Evolutionary conservation across 225 moss, liverwort and hornwort species (phyloP).

Genomic region (Physcomitrellopsis africana): DNA sequence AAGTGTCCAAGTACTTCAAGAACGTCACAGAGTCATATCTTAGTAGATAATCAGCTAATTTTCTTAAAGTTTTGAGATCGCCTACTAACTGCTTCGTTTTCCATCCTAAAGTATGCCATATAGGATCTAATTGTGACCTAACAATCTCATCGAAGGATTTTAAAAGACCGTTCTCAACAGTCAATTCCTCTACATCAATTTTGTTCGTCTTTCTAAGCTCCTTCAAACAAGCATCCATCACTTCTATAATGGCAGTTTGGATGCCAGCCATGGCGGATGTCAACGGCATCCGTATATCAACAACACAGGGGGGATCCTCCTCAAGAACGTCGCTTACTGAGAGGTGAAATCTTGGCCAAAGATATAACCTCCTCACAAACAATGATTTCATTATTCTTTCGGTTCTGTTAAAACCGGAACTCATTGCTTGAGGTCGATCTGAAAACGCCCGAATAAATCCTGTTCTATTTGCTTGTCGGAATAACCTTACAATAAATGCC

Average conservation of each 20-base stretch:
- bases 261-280: conserved; percentile 95
- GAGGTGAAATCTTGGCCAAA: conserved; percentile 97
- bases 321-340: conserved; percentile 77
- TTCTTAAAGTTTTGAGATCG: conserved; percentile 86
- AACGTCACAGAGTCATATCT: conserved; percentile 97
- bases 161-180: conserved; percentile 95
- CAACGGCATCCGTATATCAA: conserved; percentile 94
- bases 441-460: conserved; percentile 91
- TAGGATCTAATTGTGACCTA: conserved; percentile 88
- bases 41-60: conserved; percentile 88
- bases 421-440: conserved; percentile 94
- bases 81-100: conserved; percentile 94
- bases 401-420: conserved; percentile 86
- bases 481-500: conserved; percentile 92
- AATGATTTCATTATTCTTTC: conserved; percentile 95
- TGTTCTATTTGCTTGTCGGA: conserved; percentile 73
- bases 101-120: conserved; percentile 98
- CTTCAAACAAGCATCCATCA: conserved; percentile 98
- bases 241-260: conserved; percentile 90
- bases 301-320: conserved; percentile 75
- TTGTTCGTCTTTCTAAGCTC: conserved; percentile 98
- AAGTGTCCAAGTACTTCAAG: conserved; percentile 91
- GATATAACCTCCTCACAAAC: conserved; percentile 72
- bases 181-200: conserved; percentile 94
- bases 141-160: conserved; percentile 98